Conservation (phyloP, 106 monocot species). For the Allium cepa region DNA sequence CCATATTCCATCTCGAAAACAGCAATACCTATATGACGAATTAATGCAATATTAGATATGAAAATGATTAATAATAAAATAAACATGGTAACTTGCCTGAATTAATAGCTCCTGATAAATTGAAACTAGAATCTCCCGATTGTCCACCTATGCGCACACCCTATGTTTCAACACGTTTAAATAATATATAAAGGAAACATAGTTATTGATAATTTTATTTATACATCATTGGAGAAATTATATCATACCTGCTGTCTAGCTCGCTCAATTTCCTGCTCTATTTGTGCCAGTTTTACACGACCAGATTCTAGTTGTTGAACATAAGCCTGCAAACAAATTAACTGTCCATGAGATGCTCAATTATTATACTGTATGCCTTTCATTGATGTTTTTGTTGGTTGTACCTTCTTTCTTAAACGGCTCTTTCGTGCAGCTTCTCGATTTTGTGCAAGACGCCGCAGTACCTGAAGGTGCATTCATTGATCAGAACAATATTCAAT, state of each 20-base stretch:
- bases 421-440: slow-evolving; percentile 94
- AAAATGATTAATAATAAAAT: not conserved
- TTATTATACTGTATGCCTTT: no score
- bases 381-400: not conserved
- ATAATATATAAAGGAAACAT: not conserved
- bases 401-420: slow-evolving; percentile 80
- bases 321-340: slow-evolving; percentile 51
- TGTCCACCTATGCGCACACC: slow-evolving; percentile 34
- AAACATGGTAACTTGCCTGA: slow-evolving; percentile 31
- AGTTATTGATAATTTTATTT: not conserved
- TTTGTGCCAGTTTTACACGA: slow-evolving; percentile 63
- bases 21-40: slow-evolving; percentile 37
- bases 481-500: not conserved
- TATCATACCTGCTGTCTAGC: slow-evolving; percentile 56
- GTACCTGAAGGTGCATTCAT: slow-evolving; percentile 30
- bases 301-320: slow-evolving; percentile 91
- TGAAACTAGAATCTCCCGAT: slow-evolving; percentile 42
- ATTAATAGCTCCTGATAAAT: slow-evolving; percentile 39
- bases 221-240: not conserved
- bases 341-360: no score
- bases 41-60: not conserved
- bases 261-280: slow-evolving; percentile 66
- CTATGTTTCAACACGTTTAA: slow-evolving; percentile 18
- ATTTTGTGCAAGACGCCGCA: slow-evolving; percentile 90
- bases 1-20: slow-evolving; percentile 79